Evolutionary conservation across 768 basidiomycete species (phyloP).

Genomic region (Rhizopogon roseolus): DNA sequence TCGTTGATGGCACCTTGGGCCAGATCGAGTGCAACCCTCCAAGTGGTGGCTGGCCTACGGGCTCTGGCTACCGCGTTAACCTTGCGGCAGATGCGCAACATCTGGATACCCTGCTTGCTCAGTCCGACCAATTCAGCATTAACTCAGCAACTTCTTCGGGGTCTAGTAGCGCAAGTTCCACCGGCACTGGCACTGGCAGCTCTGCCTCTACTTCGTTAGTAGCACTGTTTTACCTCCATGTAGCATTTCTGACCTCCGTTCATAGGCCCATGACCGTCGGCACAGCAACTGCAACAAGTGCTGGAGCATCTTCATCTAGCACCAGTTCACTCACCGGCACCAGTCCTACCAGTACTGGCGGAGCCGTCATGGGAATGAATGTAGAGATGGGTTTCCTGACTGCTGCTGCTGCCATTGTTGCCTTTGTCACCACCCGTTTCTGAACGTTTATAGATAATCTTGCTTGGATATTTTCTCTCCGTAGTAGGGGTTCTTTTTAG

Average conservation of each 20-base stretch:
- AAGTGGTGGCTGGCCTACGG: constrained; percentile 61
- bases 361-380: constrained; percentile 24
- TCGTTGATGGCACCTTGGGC: constrained; percentile 45
- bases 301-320: constrained; percentile 20
- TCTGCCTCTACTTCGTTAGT: constrained; percentile 16
- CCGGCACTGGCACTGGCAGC: not conserved
- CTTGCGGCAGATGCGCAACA: constrained; percentile 47
- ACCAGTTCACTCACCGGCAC: constrained; percentile 21
- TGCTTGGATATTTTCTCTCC: not conserved
- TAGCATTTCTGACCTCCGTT: not conserved
- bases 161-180: constrained; percentile 13
- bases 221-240: not conserved
- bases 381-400: constrained; percentile 28
- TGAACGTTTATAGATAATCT: constrained; percentile 8
- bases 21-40: constrained; percentile 45
- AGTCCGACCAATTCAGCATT: constrained; percentile 63
- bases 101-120: constrained; percentile 57
- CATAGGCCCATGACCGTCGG: constrained; percentile 8
- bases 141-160: constrained; percentile 13
- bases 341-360: constrained; percentile 23
- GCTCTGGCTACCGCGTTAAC: constrained; percentile 66
- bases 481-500: not conserved
- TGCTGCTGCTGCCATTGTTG: constrained; percentile 31
- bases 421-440: constrained; percentile 20
- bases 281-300: constrained; percentile 20